Conservation (phyloP, 148 eudicot species). For the Mesembryanthemum crystallinum region DNA sequence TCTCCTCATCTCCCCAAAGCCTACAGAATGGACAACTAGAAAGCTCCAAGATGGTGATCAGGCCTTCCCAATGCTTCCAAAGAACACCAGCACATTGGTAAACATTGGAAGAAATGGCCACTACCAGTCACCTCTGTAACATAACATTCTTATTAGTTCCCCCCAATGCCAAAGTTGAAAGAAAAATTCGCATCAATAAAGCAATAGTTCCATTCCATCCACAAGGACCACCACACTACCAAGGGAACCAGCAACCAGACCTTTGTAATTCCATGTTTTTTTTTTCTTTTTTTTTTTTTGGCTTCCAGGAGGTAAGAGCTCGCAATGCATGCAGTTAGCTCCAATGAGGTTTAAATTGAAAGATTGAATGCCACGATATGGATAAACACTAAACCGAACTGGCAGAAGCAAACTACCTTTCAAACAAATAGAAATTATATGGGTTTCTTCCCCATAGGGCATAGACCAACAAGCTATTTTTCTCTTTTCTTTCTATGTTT, state of each 20-base stretch:
- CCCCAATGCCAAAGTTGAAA: no score
- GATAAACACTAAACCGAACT: background rate
- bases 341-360: background rate
- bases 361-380: background rate
- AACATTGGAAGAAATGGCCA: no score
- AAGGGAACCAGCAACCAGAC: background rate
- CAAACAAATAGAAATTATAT: background rate
- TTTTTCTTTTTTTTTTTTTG: background rate
- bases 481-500: background rate
- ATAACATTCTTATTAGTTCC: no score
- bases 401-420: background rate
- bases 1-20: no score
- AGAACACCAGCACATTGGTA: no score
- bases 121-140: no score
- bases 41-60: no score
- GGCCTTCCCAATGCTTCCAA: no score
- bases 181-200: background rate
- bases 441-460: background rate
- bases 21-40: no score
- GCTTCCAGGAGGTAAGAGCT: background rate
- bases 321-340: background rate
- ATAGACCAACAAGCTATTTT: background rate
- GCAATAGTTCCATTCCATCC: background rate
- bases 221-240: background rate
- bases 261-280: background rate